Conservation (phyloP, 2,329 filamentous ascomycete species). For the Fusarium sp. region DNA sequence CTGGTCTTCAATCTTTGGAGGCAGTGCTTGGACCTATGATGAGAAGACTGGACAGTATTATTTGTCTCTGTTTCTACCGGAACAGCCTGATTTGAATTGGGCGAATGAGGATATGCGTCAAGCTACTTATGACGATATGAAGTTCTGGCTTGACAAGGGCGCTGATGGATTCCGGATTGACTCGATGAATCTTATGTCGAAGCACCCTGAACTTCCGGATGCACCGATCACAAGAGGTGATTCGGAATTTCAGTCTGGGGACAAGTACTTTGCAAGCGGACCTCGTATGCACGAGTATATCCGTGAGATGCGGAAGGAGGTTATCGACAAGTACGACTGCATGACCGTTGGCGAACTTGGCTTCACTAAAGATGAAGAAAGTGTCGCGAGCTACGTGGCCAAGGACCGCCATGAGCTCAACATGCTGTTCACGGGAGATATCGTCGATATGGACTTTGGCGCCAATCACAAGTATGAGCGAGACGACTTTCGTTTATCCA, state of each 20-base stretch:
- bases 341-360: constrained; percentile 60
- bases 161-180: constrained; percentile 77
- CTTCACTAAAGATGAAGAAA: constrained; percentile 52
- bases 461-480: constrained; percentile 54
- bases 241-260: constrained; percentile 51
- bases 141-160: constrained; percentile 80
- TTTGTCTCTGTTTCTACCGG: constrained; percentile 75
- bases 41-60: constrained; percentile 76
- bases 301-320: constrained; percentile 47
- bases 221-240: constrained; percentile 56
- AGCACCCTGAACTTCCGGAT: constrained; percentile 66
- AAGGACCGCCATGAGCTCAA: constrained; percentile 53
- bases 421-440: constrained; percentile 47
- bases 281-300: constrained; percentile 62
- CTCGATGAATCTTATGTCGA: constrained; percentile 73
- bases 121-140: constrained; percentile 76
- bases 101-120: constrained; percentile 73
- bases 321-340: constrained; percentile 62
- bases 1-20: constrained; percentile 56
- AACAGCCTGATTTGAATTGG: constrained; percentile 86
- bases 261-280: constrained; percentile 63
- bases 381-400: constrained; percentile 61
- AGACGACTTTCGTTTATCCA: constrained; percentile 52
- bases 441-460: constrained; percentile 49
- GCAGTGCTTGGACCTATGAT: constrained; percentile 73